Conservation (phyloP, 2,329 filamentous ascomycete species). For the Aspergillus fructus region DNA sequence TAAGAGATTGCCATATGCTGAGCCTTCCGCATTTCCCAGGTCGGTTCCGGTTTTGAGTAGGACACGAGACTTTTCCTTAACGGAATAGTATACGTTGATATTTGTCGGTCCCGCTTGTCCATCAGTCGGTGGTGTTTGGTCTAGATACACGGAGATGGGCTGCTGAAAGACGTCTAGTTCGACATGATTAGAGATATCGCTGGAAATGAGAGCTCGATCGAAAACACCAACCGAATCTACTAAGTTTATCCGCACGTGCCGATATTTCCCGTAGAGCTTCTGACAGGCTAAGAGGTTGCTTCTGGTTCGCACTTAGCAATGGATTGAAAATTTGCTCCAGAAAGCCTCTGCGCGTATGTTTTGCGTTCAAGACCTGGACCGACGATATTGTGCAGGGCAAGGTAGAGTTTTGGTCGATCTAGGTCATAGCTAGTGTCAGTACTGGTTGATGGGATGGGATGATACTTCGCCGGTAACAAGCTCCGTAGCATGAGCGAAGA, state of each 20-base stretch:
- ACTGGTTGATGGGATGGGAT: neutral
- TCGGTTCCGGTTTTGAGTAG: constrained; percentile 93
- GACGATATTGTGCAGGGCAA: constrained; percentile 86
- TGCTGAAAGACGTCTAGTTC: constrained; percentile 78
- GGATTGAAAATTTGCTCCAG: constrained; percentile 79
- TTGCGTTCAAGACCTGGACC: constrained; percentile 77
- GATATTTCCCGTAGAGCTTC: constrained; percentile 75
- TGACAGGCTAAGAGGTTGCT: constrained; percentile 71
- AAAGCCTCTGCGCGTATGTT: constrained; percentile 79
- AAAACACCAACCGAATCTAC: constrained; percentile 68
- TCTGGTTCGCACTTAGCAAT: constrained; percentile 67
- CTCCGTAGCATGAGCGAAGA: neutral
- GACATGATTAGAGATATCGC: constrained; percentile 17
- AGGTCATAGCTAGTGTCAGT: constrained; percentile 18
- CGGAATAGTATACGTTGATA: constrained; percentile 75
- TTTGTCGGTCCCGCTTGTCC: constrained; percentile 66
- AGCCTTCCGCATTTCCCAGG: constrained; percentile 88
- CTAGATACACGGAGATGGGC: constrained; percentile 77
- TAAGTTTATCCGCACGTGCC: constrained; percentile 69
- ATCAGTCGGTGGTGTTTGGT: constrained; percentile 69
- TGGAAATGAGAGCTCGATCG: neutral
- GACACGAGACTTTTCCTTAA: constrained; percentile 76
- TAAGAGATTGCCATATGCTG: constrained; percentile 82
- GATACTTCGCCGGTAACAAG: neutral
- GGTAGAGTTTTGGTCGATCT: constrained; percentile 80